These are phyloP conservation scores for Acephala macrosclerotiorum DNA, from an alignment of 2,329 filamentous ascomycete species.

Conservation along the genomic window DNA sequence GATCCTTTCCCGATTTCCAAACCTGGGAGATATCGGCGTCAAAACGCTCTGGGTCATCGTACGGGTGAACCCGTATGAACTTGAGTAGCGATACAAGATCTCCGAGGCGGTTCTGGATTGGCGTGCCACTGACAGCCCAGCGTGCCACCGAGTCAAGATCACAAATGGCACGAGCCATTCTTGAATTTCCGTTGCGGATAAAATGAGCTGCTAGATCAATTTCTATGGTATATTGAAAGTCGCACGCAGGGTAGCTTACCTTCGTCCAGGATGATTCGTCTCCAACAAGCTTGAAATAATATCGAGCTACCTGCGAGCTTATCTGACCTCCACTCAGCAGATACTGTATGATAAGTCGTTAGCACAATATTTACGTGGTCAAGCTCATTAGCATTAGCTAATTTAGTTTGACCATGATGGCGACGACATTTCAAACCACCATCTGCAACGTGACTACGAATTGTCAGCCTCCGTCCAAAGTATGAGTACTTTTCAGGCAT, in stretches of 20 bases:
- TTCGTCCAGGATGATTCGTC: too few relatives aligned
- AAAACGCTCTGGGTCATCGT: constrained; percentile 27
- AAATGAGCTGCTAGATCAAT: constrained; percentile 50
- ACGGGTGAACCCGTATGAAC: constrained; percentile 32
- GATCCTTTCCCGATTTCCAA: constrained; percentile 16
- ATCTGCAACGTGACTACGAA: constrained; percentile 5
- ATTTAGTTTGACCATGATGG: background rate
- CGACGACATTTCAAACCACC: constrained; percentile 1
- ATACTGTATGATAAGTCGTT: background rate
- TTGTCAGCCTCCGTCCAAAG: background rate
- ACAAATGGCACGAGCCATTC: constrained; percentile 53
- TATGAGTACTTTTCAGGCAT: background rate
- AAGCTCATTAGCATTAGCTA: background rate
- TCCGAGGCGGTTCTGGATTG: constrained; percentile 44
- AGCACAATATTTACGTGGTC: background rate
- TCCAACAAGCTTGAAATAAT: too few relatives aligned
- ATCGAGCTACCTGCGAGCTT: too few relatives aligned
- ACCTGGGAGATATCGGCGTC: constrained; percentile 43
- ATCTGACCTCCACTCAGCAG: constrained; percentile 17
- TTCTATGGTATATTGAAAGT: background rate
- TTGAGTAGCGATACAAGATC: constrained; percentile 43
- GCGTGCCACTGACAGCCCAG: constrained; percentile 38
- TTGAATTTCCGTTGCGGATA: constrained; percentile 52
- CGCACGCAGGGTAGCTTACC: background rate
- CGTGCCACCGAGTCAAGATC: constrained; percentile 52